A percentile compares a stretch with the other conserved stretches of the same genome.
Conservation (phyloP, 768 basidiomycete species). For the Clathrus columnatus region DNA sequence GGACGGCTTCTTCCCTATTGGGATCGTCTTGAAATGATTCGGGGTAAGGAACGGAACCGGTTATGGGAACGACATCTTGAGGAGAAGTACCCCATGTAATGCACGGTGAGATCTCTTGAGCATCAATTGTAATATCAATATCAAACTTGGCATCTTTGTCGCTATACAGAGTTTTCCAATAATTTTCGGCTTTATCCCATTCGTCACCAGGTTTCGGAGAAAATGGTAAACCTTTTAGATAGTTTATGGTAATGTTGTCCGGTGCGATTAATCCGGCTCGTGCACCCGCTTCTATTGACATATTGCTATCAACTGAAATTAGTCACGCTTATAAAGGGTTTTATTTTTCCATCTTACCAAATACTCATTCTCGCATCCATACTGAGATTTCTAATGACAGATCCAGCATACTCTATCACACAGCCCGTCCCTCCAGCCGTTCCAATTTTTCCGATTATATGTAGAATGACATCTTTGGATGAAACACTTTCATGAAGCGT, state of each 20-base stretch:
- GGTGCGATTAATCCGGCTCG: constrained; percentile 93
- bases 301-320: constrained; percentile 48
- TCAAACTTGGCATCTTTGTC: constrained; percentile 84
- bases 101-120: constrained; percentile 80
- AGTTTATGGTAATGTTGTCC: constrained; percentile 78
- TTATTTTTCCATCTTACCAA: constrained; percentile 4
- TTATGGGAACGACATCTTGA: constrained; percentile 79
- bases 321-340: no score
- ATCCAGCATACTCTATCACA: constrained; percentile 86
- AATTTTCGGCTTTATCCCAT: constrained; percentile 76
- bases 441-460: constrained; percentile 85
- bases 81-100: constrained; percentile 92
- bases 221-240: constrained; percentile 73
- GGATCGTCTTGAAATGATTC: constrained; percentile 50
- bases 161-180: constrained; percentile 72
- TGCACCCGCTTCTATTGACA: constrained; percentile 92
- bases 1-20: constrained; percentile 55
- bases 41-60: constrained; percentile 73
- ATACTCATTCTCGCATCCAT: constrained; percentile 90
- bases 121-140: constrained; percentile 67
- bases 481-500: constrained; percentile 71
- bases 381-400: constrained; percentile 70
- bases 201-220: constrained; percentile 66
- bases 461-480: constrained; percentile 87
- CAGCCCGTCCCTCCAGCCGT: constrained; percentile 81